These are phyloP conservation scores for Pseudogymnoascus sp. DNA, from an alignment of 2,329 filamentous ascomycete species.

Conservation along the genomic window DNA sequence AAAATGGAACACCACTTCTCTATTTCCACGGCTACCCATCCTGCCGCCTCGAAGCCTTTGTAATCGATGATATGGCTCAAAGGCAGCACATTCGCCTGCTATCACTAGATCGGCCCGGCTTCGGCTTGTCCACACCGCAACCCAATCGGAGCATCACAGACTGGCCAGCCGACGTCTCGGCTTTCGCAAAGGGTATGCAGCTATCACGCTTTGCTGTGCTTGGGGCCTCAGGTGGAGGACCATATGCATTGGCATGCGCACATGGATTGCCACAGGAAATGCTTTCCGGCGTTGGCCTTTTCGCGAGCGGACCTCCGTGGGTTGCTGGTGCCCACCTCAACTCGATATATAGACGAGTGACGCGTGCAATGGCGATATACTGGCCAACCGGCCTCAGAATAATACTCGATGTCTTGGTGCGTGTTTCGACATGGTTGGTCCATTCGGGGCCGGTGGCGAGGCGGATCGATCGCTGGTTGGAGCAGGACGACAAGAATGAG, in stretches of 20 bases:
- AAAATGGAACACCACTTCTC: conserved; percentile 20
- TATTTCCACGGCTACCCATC: conserved; percentile 37
- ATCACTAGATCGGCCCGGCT: conserved; percentile 35
- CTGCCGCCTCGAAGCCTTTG: conserved; percentile 32
- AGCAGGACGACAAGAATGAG: neutral
- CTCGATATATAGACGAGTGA: neutral
- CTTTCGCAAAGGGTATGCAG: conserved; percentile 33
- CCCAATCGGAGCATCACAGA: conserved; percentile 23
- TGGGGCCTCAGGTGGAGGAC: conserved; percentile 38
- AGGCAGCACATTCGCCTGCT: conserved; percentile 28
- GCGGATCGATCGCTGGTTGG: neutral
- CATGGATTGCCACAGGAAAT: conserved; percentile 26
- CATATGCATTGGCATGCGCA: conserved; percentile 40
- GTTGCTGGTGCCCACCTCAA: neutral
- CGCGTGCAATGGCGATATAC: neutral
- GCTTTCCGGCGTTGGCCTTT: neutral
- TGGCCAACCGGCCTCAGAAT: neutral
- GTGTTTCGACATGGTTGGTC: neutral
- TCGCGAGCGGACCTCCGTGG: neutral
- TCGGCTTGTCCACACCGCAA: conserved; percentile 33
- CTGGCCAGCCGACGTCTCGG: conserved; percentile 35
- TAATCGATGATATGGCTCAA: conserved; percentile 23
- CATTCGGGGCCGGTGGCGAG: neutral
- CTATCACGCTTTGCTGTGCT: conserved; percentile 35
- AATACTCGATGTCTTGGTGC: neutral